Evolutionary conservation across 352 stramenopile genomes (phyloP), one percentile per base, ranked within the genome.

Genomic region (Aphanomyces stellatus): DNA sequence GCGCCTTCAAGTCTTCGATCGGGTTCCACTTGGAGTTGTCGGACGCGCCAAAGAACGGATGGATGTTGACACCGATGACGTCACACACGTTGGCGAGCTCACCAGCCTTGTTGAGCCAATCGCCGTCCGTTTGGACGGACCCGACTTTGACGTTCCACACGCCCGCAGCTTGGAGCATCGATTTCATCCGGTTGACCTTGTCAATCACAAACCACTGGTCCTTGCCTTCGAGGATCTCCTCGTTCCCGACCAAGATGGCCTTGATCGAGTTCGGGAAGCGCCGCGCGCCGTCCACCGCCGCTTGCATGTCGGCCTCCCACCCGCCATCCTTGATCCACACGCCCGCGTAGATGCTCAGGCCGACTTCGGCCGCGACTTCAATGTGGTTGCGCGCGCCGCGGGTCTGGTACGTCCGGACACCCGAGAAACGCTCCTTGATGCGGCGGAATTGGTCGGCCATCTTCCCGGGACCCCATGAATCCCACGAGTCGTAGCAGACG

Each of bases 201-300:
- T 53, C 28, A 19, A 43, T 34, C 3, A 67, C 41, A n/a, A 30
- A 17, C 25, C 40, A 40, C 31, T n/a, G 25, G 35, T 37, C 28
- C 10, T 24, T 19, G 33, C 73, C 70, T 33, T 51, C 74, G 33
- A 73, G 70, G 3, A 87, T 56, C 61, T 87, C 83, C 62, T 92
- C 84, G 75, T 90, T 92, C 42, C 84, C 84, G 30, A 88, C 81
- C 70, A 79, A 90, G 49, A 92, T 75, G 7, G 72, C 73, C 25
- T 87, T 67, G n/a, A 92, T 71, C 0, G 53, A 66, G 17, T 62
- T 37, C 0, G 79, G 71, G 63, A 85, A 70, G 25, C 48, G 53
- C 37, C 71, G 43, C 30, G 76, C 83, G 40, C 78, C 84, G 5
- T 73, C 66, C 65, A 85, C 83, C 25, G 81, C 80, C 27, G 84